Evolutionary conservation across 306 rosid species (phyloP).

Genomic region (Medicago lupulina): DNA sequence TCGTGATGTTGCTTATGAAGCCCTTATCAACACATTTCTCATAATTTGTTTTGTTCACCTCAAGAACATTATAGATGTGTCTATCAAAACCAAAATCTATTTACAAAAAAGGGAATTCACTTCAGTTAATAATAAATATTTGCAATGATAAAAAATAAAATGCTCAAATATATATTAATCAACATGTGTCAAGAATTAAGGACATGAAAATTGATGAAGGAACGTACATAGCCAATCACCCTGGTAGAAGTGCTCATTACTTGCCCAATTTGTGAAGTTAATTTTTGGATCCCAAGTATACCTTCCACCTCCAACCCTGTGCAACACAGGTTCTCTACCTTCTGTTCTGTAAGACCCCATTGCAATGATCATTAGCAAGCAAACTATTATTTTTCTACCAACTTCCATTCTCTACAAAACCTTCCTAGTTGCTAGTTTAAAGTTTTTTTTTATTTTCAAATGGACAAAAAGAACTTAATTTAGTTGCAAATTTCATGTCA

Average conservation of each 20-base stretch:
- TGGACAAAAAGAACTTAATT: background rate
- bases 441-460: slow-evolving; percentile 6
- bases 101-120: background rate
- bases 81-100: slow-evolving; percentile 58
- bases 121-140: background rate
- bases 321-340: slow-evolving; percentile 53
- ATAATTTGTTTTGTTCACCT: slow-evolving; percentile 51
- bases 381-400: slow-evolving; percentile 2
- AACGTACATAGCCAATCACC: slow-evolving; percentile 74
- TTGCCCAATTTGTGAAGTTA: slow-evolving; percentile 60
- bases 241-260: slow-evolving; percentile 51
- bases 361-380: slow-evolving; percentile 31
- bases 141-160: background rate
- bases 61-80: slow-evolving; percentile 44
- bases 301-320: slow-evolving; percentile 75
- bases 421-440: background rate
- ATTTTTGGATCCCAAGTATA: slow-evolving; percentile 52
- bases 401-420: slow-evolving; percentile 35
- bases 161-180: background rate
- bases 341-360: slow-evolving; percentile 33
- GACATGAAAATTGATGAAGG: slow-evolving; percentile 10
- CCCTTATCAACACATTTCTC: slow-evolving; percentile 42
- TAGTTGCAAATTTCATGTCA: slow-evolving; percentile 32
- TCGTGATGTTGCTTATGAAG: slow-evolving; percentile 48
- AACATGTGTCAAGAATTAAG: background rate